phyloP scores from a whole-genome alignment of 164 flowering plant genomes.

The Dillenia suffruticosa region DNA sequence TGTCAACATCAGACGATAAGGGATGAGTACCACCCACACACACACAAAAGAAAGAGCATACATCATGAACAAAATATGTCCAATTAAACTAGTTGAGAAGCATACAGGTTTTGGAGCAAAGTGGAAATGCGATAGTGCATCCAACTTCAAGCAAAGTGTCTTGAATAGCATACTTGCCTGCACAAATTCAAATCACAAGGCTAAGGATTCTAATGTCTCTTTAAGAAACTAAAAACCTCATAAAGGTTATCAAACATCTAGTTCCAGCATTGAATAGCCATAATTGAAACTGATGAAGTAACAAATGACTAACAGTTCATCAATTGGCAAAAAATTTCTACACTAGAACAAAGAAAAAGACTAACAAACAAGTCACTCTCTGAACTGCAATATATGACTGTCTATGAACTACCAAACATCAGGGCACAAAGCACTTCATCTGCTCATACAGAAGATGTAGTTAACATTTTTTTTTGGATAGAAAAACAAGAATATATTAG shows the following conservation, averaged over 20 bases:
- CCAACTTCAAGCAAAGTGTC: constrained; percentile 76
- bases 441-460: too few species aligned
- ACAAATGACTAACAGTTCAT: neutral
- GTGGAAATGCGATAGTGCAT: constrained; percentile 94
- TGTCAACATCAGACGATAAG: constrained; percentile 20
- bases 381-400: too few species aligned
- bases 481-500: too few species aligned
- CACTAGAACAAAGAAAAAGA: neutral
- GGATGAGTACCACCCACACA: neutral
- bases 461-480: too few species aligned
- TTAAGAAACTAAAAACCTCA: too few species aligned
- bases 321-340: too few species aligned
- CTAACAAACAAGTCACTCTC: too few species aligned
- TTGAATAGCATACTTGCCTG: constrained; percentile 77
- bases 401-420: too few species aligned
- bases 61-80: neutral
- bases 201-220: neutral
- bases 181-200: constrained; percentile 9
- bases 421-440: too few species aligned
- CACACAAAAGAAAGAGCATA: neutral
- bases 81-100: constrained; percentile 2
- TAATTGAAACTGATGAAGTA: neutral
- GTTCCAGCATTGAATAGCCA: too few species aligned
- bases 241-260: too few species aligned
- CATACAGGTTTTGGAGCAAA: constrained; percentile 94